A percentile compares a stretch with the other conserved stretches of the same genome.
These are phyloP conservation scores for Aspergillus pseudotamarii DNA, from an alignment of 2,329 filamentous ascomycete species.

Conservation along the genomic window DNA sequence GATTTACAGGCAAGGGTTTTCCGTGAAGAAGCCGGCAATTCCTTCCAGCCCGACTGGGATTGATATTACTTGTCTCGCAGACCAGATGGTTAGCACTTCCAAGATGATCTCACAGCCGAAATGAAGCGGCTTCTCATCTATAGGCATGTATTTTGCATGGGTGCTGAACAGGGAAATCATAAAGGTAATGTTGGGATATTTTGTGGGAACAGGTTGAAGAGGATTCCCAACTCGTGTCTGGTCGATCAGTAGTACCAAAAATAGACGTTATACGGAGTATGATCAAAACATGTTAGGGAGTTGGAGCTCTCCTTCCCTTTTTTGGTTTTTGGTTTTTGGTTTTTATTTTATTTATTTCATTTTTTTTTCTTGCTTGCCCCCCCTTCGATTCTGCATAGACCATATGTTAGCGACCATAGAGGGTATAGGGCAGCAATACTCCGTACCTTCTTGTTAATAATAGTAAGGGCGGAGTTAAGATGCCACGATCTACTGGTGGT, in stretches of 20 bases:
- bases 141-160: background rate
- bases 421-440: background rate
- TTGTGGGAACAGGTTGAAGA: background rate
- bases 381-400: background rate
- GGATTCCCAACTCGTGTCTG: background rate
- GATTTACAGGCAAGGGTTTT: background rate
- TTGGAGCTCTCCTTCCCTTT: background rate
- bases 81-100: background rate
- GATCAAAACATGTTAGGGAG: background rate
- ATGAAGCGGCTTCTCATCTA: background rate
- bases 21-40: slow-evolving; percentile 2
- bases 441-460: background rate
- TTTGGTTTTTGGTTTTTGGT: background rate
- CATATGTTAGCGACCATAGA: background rate
- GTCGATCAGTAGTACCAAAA: background rate
- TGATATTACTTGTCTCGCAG: background rate
- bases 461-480: background rate
- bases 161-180: background rate
- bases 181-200: background rate
- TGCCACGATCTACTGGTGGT: background rate
- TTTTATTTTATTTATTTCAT: too few relatives aligned
- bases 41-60: background rate
- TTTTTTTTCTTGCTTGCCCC: background rate
- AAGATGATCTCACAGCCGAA: background rate
- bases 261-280: background rate